Base-by-base conservation (phyloP, 2,329 filamentous ascomycete species). In the Cordyceps farinosa region DNA sequence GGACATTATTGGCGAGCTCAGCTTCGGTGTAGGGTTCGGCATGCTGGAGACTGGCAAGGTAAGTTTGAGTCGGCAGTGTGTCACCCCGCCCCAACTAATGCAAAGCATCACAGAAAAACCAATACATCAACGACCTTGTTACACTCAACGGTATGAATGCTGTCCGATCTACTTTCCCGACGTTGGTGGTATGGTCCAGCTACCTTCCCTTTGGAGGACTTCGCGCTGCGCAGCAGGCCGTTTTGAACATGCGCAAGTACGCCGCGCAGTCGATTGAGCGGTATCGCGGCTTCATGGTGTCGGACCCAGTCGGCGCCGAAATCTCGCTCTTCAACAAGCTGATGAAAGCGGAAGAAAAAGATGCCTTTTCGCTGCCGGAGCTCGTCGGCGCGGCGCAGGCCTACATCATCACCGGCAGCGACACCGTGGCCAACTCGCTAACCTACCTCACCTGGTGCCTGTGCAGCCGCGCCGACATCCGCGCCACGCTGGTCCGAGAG, bases 341-440 rank as follows among this genome's bases (percentile, higher is more conserved):
- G 7, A 5, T 34, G 8, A 30, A 47, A 3, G 54, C 54, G 5
- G 38, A 32, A n/a, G 38, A 29, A 70, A 71, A 1, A 66, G 67
- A 65, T 65, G 29, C 22, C 72, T 4, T 50, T 65, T 1, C 67
- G 66, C 5, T 22, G 4, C 4, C 4, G 5, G 45, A 48, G 17
- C n/a, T 48, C 45, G 5, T 27, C 4, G 27, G 6, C 45, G 7
- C 4, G 10, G 45, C 47, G 7, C 47, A 30, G 47, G 7, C 47
- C 3, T 78, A 78, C 61, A 81, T 82, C 50, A 57, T 79, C 3
- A 81, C 79, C 0, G 81, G 80, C 0, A 79, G 75, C 32, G 80
- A 82, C 56, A 83, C 81, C 0, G 82, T 80, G 0, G 77, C 80
- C 0, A 72, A 75, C 5, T 78, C 79, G 0, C 62, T 83, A 54